phyloP scores from a whole-genome alignment of 768 basidiomycete genomes.

The Tylopilus sp. region DNA sequence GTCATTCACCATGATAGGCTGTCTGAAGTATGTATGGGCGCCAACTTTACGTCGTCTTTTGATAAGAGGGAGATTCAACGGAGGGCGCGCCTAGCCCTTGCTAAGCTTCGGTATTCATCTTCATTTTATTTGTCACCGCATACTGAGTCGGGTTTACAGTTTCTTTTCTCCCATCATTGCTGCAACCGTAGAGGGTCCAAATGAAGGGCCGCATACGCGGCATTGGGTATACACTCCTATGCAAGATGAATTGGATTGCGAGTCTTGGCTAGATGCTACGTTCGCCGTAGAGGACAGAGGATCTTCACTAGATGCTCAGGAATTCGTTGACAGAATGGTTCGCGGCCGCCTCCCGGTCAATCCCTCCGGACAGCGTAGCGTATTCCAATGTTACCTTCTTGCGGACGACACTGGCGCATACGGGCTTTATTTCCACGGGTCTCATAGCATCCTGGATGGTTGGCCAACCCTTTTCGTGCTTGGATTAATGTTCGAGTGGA shows the following conservation, averaged over 20 bases:
- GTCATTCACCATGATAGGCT: background rate
- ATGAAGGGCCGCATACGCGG: background rate
- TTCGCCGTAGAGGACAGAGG: conserved; percentile 7
- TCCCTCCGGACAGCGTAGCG: background rate
- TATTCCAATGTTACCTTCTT: conserved; percentile 16
- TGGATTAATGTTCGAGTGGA: conserved; percentile 14
- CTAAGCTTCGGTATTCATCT: conserved; percentile 7
- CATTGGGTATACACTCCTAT: conserved; percentile 13
- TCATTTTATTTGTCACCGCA: background rate
- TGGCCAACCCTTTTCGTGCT: conserved; percentile 15
- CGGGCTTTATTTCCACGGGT: conserved; percentile 13
- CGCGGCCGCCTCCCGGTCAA: conserved; percentile 6
- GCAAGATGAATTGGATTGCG: background rate
- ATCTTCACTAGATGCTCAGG: background rate
- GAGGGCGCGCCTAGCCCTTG: conserved; percentile 5
- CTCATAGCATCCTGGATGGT: conserved; percentile 14
- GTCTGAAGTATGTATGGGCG: conserved; percentile 8
- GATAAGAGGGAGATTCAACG: background rate
- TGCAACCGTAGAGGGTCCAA: conserved; percentile 1
- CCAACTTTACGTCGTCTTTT: conserved; percentile 4
- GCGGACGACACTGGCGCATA: background rate
- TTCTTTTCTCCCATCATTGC: conserved; percentile 13
- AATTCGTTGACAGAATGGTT: conserved; percentile 8
- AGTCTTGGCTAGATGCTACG: conserved; percentile 9
- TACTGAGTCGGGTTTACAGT: background rate